Evolutionary conservation across 1,139 yeast genomes (phyloP).

Genomic region (Candida dubliniensis): DNA sequence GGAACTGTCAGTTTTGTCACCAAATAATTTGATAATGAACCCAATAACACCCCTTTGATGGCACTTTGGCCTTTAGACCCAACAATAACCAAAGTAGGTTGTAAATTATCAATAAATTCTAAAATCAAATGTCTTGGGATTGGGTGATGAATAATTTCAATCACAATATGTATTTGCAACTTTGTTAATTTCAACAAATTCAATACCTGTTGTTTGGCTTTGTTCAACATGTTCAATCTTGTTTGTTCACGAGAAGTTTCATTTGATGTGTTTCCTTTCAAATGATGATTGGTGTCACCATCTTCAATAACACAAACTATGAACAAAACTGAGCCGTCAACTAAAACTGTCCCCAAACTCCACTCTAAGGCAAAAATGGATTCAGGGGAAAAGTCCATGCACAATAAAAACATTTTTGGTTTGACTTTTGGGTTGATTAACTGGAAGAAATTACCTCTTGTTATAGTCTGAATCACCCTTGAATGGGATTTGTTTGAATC

Average conservation of each 20-base stretch:
- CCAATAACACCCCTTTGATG: slow-evolving; percentile 72
- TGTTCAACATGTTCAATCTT: slow-evolving; percentile 58
- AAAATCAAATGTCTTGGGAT: slow-evolving; percentile 83
- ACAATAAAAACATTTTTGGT: slow-evolving; percentile 71
- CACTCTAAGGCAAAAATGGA: slow-evolving; percentile 86
- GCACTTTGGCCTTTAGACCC: slow-evolving; percentile 81
- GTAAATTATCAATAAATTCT: slow-evolving; percentile 78
- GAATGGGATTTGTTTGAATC: slow-evolving; percentile 57
- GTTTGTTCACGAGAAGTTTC: slow-evolving; percentile 49
- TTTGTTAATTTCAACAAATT: slow-evolving; percentile 68
- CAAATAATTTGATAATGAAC: slow-evolving; percentile 73
- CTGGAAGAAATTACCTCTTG: slow-evolving; percentile 68
- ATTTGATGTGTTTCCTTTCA: slow-evolving; percentile 40
- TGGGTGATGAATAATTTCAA: slow-evolving; percentile 80
- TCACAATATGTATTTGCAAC: slow-evolving; percentile 71
- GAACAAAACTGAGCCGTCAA: slow-evolving; percentile 81
- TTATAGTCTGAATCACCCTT: slow-evolving; percentile 64
- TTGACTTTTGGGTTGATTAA: slow-evolving; percentile 48
- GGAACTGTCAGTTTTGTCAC: slow-evolving; percentile 82
- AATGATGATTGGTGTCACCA: slow-evolving; percentile 49
- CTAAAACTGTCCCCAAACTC: slow-evolving; percentile 83
- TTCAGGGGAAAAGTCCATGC: slow-evolving; percentile 84
- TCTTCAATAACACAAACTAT: slow-evolving; percentile 79
- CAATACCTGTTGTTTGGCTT: slow-evolving; percentile 59
- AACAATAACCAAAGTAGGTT: slow-evolving; percentile 80